Base-by-base conservation (phyloP, 1,284 basidiomycete species). In the Pterula multifida region DNA sequence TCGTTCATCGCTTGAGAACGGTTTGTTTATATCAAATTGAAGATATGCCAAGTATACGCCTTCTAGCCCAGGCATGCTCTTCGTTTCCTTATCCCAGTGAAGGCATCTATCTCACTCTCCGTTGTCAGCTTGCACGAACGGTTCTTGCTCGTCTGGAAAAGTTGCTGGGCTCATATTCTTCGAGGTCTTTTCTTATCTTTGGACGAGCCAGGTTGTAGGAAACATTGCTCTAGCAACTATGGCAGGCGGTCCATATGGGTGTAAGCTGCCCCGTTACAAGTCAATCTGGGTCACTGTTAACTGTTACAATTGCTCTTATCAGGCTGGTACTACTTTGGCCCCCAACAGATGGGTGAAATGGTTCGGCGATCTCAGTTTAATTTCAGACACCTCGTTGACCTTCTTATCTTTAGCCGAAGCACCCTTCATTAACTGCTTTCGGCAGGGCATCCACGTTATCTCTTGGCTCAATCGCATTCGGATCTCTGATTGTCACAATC, bases 391-490 rank as follows among this genome's bases (percentile, higher is more conserved):
- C 9, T 55, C 54, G 47, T n/a, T n/a, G n/a, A n/a, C n/a, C n/a
- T n/a, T n/a, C n/a, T n/a, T n/a, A n/a, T n/a, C n/a, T n/a, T 57
- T 67, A 84, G 75, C 87, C 86, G 23, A 76, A 76, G 51, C 75
- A 85, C 59, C 85, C 87, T 0, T 86, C 84, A 21, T 57, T 79
- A 1, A 75, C 79, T 44, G 74, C 88, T 0, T 87, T 95, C 61
- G 72, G 75, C 32, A 79, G 91, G 23, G 85, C 89, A n/a, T 85
- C 83, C 13, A 91, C 90, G 0, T 69, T 85, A 49, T 92, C 88
- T 0, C 73, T 96, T 25, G 92, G 90, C 3, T 90, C 87, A 0
- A 91, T 95, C 58, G 88, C 89, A 3, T 92, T 94, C 60, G 91
- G 91, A 3, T 89, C 85, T 1, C 69, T 95, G 58, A 89, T 95